Evolutionary conservation across 192 early-diverging fungal species (phyloP), one percentile per base, ranked within the genome.

Genomic region (Backusella westeae): DNA sequence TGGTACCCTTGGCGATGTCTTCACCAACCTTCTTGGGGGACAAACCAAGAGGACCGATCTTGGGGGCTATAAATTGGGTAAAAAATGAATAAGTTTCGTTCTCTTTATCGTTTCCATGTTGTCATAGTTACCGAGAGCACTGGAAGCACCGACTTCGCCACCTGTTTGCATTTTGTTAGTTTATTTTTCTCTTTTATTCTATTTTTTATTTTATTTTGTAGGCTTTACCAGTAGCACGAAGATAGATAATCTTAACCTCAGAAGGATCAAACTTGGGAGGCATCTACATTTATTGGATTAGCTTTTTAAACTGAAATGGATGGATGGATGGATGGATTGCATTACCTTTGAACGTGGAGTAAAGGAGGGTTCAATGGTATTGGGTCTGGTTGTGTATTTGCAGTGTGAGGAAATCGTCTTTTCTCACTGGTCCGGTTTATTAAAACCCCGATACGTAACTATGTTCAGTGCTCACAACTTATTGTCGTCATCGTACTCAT

Each of bases 1-100:
- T 89, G 83, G 98, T 99, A 78, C 94, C 96, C 93, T 99, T 99
- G 91, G 98, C 98, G 80, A 99, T 99, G 86, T 99, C 98, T 90
- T 99, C 98, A 91, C 98, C 98, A 72, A 97, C 94, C 93, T 99
- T 99, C 93, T 99, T 99, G 89, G 98, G 98, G 71, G 97, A 95
- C 75, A 93, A 87, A 98, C 98, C 98, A 80, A 99, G 95, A 82
- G 98, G 98, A 96, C 98, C 98, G 79, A 99, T 95, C 94, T 99
- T 99, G 86, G 98, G 42, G 42, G 42, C 42, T 97, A 71, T 97
- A 70, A 29, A 34, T 65, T 65, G 6, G 1, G 10, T 0, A 0
- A 14, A 14, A 10, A 10, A 10, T 39, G 38, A 0, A 39, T 39
- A 39, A 39, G 2, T 3, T 32, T 32, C 32, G 32, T 32, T 32